Base-by-base conservation (phyloP, 2,329 filamentous ascomycete genomes). In the Dothideomycetes sp. region DNA sequence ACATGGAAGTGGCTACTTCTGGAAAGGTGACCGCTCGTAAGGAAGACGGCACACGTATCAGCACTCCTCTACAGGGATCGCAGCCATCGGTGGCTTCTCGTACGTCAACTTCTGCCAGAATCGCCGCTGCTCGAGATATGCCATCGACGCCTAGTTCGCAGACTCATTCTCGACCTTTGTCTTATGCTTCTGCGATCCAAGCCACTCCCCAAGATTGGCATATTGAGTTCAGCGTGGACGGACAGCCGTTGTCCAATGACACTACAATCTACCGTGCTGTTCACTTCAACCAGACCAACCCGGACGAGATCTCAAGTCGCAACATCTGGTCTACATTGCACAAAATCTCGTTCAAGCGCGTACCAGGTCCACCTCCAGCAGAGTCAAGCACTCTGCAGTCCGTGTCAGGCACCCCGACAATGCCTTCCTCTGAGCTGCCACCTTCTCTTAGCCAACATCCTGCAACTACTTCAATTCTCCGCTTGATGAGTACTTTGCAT, bases 261-360 rank as follows among this genome's bases (percentile, higher is more conserved):
- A 95, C 85, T 1, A 98, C 91, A 0, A 89, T 98, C 42, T 98
- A 96, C 56, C 82, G 89, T 33, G 91, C 91, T 22, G 85, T 96
- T 7, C 85, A 95, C 55, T 83, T 78, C 56, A 76, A 72, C 64
- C 70, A 75, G 45, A 62, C 69, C 11, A 64, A 73, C 34, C 58
- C 71, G 9, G 75, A 82, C 15, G 85, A 93, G 43, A 70, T 80
- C 9, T 65, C 76, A 8, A 76, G 74, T 44, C 77, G 86, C 32
- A 89, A 82, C 47, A 80, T 96, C 10, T 98, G 89, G 89, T 88
- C 85, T 28, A 78, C 80, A 1, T 78, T 91, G 13, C 89, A 98
- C 57, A 80, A 86, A 0, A 85, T 98, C 65, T 93, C 88, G 53
- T 96, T 94, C 63, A 84, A 81, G 56, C 81, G 85, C 33, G 86